Conservation (phyloP, 2,329 filamentous ascomycete species). For the Cordyceps militaris region DNA sequence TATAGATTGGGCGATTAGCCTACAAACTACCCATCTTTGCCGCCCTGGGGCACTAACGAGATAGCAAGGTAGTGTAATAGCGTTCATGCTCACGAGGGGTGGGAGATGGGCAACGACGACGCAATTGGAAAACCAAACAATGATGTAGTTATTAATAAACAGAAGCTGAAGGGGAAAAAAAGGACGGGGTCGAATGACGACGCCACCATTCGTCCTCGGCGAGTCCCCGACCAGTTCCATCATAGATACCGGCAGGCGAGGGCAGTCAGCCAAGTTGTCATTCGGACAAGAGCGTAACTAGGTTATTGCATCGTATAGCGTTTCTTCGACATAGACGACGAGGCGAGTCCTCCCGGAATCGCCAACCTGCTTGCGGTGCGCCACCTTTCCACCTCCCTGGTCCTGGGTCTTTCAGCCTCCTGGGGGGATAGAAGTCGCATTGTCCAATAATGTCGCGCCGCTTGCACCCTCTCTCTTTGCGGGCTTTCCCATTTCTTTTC, state of each 20-base stretch:
- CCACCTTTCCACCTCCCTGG: constrained; percentile 2
- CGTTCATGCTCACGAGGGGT: no score
- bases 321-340: background rate
- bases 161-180: background rate
- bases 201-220: no score
- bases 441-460: background rate
- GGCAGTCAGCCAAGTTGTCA: background rate
- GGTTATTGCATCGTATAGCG: background rate
- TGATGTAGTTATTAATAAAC: background rate
- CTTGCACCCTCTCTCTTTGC: background rate
- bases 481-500: background rate
- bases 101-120: background rate
- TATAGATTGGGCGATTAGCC: background rate
- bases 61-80: background rate
- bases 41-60: background rate
- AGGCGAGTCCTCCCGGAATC: background rate
- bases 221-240: background rate
- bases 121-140: background rate
- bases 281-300: background rate
- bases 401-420: constrained; percentile 1
- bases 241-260: background rate
- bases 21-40: background rate
- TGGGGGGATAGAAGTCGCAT: background rate
- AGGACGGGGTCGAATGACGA: background rate
- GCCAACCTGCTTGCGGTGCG: background rate